These are phyloP conservation scores for Atractiella rhizophila DNA, from an alignment of 768 basidiomycete species.

Conservation along the genomic window DNA sequence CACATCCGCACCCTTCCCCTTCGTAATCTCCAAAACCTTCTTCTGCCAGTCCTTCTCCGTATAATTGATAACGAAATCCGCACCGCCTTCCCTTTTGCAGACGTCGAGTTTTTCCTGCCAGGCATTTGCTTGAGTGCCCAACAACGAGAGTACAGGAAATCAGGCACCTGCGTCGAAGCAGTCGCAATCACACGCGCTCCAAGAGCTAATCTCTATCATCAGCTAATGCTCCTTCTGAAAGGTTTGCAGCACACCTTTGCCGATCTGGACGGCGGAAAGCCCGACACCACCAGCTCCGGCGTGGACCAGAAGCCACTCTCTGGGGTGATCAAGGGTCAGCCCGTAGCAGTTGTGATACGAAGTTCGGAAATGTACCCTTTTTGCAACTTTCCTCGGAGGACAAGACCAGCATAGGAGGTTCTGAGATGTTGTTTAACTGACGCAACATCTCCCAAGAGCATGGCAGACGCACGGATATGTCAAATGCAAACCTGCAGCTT, in stretches of 20 bases:
- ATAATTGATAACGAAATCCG: conserved; percentile 64
- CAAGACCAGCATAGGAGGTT: conserved; percentile 74
- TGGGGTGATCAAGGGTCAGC: conserved; percentile 21
- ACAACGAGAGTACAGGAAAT: too few relatives aligned
- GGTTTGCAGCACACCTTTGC: conserved; percentile 31
- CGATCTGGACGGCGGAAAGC: conserved; percentile 66
- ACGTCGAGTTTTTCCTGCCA: conserved; percentile 55
- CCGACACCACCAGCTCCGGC: conserved; percentile 93
- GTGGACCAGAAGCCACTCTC: conserved; percentile 77
- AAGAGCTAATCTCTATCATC: conserved; percentile 27
- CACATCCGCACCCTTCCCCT: conserved; percentile 48
- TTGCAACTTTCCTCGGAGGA: conserved; percentile 55
- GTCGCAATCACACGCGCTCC: conserved; percentile 91
- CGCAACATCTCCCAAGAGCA: conserved; percentile 28
- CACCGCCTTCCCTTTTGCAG: conserved; percentile 47
- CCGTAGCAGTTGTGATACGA: background rate
- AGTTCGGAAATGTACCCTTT: conserved; percentile 20
- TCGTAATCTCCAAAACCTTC: conserved; percentile 56
- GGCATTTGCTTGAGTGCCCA: too few relatives aligned
- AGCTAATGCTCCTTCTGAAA: background rate
- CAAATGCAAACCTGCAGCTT: background rate
- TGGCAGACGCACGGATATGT: background rate
- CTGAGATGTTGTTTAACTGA: conserved; percentile 44
- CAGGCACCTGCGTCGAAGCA: conserved; percentile 25
- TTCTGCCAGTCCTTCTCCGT: conserved; percentile 56